Evolutionary conservation across 2,329 filamentous ascomycete species (phyloP).

Genomic region (Ilyonectria sp.): DNA sequence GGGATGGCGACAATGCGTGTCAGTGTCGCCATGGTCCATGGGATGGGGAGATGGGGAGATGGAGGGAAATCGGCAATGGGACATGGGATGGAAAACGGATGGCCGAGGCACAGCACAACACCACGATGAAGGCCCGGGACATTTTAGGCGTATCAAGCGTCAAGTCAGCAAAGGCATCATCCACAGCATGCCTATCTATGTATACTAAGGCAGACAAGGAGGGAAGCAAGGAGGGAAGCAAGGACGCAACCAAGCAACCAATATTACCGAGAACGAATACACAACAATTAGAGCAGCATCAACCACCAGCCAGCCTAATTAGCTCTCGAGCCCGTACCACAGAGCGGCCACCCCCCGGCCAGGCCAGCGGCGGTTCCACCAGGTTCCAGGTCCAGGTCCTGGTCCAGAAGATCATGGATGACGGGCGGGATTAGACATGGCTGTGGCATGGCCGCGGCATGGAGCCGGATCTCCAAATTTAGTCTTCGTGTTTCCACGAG

Average conservation of each 20-base stretch:
- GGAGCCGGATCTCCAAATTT: not conserved
- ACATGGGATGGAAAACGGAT: not conserved
- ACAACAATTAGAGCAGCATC: not conserved
- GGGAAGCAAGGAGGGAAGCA: too few species aligned
- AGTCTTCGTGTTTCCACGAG: not conserved
- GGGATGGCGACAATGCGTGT: not conserved
- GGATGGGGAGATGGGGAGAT: not conserved
- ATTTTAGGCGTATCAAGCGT: not conserved
- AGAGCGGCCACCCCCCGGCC: not conserved
- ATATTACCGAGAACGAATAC: not conserved
- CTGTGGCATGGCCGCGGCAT: not conserved
- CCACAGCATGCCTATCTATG: too few species aligned
- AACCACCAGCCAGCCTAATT: not conserved
- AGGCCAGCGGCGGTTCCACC: not conserved
- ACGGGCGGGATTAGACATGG: conserved; percentile 4
- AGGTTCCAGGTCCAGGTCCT: conserved; percentile 6
- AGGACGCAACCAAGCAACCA: not conserved
- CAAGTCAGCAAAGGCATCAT: not conserved
- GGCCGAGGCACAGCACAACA: too few species aligned
- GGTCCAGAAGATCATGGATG: not conserved
- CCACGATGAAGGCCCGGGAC: too few species aligned
- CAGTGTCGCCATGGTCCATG: not conserved
- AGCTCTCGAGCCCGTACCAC: not conserved
- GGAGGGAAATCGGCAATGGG: not conserved
- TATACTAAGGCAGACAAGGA: too few species aligned